Percentiles rank a stretch among this genome's conserved stretches.
Conservation (phyloP, 108 stramenopile genomes). For the Cyclostephanos invisitatus region DNA sequence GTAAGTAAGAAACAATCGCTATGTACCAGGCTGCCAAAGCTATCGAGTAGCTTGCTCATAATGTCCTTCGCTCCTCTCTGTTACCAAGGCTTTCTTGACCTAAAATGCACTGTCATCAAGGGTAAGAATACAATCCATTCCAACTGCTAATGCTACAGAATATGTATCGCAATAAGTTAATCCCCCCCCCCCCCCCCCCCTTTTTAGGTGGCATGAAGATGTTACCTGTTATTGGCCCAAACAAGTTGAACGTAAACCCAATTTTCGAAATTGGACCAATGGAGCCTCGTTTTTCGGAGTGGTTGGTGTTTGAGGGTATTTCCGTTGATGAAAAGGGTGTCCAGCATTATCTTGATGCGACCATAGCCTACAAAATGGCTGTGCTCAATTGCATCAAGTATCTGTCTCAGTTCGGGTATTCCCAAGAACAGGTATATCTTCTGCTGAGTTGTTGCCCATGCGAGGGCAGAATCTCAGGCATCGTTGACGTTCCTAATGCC, state of each 20-base stretch:
- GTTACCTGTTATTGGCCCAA: constrained; percentile 58
- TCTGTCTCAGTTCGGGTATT: constrained; percentile 64
- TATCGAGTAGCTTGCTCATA: background rate
- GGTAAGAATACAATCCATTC: constrained; percentile 36
- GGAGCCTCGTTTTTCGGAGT: constrained; percentile 70
- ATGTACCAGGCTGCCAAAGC: background rate
- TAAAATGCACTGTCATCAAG: constrained; percentile 62
- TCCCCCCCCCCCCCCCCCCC: background rate
- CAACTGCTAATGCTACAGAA: background rate
- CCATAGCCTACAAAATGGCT: constrained; percentile 71
- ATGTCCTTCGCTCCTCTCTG: background rate
- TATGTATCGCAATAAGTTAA: background rate
- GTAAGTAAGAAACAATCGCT: constrained; percentile 16
- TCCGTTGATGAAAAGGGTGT: constrained; percentile 66
- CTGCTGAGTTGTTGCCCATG: constrained; percentile 60
- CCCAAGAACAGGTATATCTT: constrained; percentile 69
- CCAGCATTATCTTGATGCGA: constrained; percentile 73
- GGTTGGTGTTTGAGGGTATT: constrained; percentile 73
- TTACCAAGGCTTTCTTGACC: constrained; percentile 46
- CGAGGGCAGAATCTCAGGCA: constrained; percentile 67
- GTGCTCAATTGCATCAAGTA: constrained; percentile 73
- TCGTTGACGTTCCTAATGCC: constrained; percentile 75
- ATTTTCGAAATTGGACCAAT: constrained; percentile 74
- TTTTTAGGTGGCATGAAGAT: constrained; percentile 48
- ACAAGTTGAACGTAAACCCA: constrained; percentile 59